A percentile compares a stretch with the other conserved stretches of the same genome.
phyloP scores from a whole-genome alignment of 768 basidiomycete species.

The Chalciporus sphaerocephalus region DNA sequence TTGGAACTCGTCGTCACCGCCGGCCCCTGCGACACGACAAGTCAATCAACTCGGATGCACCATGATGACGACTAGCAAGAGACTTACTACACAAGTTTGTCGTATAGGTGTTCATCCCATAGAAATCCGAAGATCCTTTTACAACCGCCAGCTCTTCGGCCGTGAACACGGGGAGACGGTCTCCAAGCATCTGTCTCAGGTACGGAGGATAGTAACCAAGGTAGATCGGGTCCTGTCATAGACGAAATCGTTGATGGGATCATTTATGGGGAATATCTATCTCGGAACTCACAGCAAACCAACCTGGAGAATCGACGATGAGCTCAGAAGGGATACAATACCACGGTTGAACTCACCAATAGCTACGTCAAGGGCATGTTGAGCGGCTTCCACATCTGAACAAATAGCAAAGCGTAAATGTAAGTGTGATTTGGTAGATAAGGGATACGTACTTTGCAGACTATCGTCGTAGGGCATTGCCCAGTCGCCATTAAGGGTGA shows the following conservation, averaged over 20 bases:
- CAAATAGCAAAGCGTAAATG: slow-evolving; percentile 1
- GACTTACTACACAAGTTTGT: slow-evolving; percentile 56
- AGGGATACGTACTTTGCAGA: slow-evolving; percentile 52
- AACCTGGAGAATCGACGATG: slow-evolving; percentile 36
- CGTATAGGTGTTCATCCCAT: slow-evolving; percentile 71
- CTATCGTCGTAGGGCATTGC: slow-evolving; percentile 65
- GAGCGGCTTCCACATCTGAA: slow-evolving; percentile 62
- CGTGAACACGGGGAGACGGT: slow-evolving; percentile 57
- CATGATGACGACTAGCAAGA: background rate
- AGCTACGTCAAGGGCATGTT: slow-evolving; percentile 67
- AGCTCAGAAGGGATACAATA: slow-evolving; percentile 21
- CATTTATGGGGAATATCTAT: background rate
- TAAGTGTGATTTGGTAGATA: background rate
- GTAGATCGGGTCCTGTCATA: slow-evolving; percentile 58
- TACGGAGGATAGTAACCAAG: slow-evolving; percentile 63
- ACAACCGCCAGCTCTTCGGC: slow-evolving; percentile 53
- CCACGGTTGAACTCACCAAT: slow-evolving; percentile 49
- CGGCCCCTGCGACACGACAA: slow-evolving; percentile 39
- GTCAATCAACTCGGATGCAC: background rate
- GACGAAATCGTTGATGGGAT: background rate
- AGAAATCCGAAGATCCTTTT: slow-evolving; percentile 65
- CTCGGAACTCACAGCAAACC: slow-evolving; percentile 47
- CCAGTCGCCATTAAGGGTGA: slow-evolving; percentile 77
- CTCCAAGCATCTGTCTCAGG: slow-evolving; percentile 52
- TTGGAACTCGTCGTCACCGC: slow-evolving; percentile 61